Evolutionary conservation across 208 protist genomes (phyloP), one percentile per base, ranked within the genome.

Genomic region (Naegleria fowleri): DNA sequence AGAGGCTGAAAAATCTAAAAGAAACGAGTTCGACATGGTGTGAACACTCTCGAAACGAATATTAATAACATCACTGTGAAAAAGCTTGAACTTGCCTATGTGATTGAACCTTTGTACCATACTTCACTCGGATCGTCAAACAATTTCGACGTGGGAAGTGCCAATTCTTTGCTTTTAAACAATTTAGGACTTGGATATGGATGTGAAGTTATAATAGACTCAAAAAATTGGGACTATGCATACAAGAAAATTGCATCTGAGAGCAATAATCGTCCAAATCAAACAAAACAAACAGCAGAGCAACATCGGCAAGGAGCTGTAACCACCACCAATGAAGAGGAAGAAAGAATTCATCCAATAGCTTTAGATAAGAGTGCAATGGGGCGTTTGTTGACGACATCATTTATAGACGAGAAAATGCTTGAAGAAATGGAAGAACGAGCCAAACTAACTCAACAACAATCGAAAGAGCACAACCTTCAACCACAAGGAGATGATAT

Each of bases 31-130:
- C 33, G 93, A 89, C 6, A 84, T 11, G 83, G 52, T 7, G 67
- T 55, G 48, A 52, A 48, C 90, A 96, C 95, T 22, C 51, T 96
- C 0, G 95, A 96, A 86, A 43, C 33, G 3, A 94, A 96, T 88
- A 25, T 91, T 0, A 92, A 93, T 16, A 88, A 83, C 41, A 91
- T 96, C 33, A 93, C 92, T 25, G 36, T 93, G 0, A 94, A 94
- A 43, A 92, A 92, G 38, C 84, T 94, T 29, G 95, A 96, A 19
- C 33, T 92, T 29, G 55, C 91, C 5, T 93, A 92, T 90, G 75
- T 84, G 1, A 92, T 96, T 13, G 95, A 97, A 86, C 95, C 96
- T 29, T 76, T 97, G 4, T 97, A 96, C 90, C 41, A 85, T 3
- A 94, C 93, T 55, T 96, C 93, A 43, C 92, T 84, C 9, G 94